A percentile compares a stretch with the other conserved stretches of the same genome.
These are phyloP conservation scores for Melaleuca quinquenervia DNA, from an alignment of 345 rosid genomes.

Conservation along the genomic window DNA sequence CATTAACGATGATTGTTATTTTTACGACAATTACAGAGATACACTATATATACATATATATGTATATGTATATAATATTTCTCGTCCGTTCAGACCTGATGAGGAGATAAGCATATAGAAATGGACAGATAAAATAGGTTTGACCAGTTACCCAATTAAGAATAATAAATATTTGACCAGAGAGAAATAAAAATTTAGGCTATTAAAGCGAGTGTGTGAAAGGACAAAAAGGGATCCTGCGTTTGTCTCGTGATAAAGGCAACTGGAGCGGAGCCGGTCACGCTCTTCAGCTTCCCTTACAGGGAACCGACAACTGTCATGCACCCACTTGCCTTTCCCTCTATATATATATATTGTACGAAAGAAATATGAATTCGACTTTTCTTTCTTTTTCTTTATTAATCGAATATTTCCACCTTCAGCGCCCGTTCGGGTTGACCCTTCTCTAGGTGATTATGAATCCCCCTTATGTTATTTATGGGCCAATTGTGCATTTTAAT, in stretches of 20 bases:
- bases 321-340: neutral
- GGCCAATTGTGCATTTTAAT: neutral
- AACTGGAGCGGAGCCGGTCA: slow-evolving; percentile 2
- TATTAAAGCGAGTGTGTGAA: neutral
- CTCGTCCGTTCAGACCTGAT: neutral
- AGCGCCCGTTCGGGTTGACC: neutral
- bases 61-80: neutral
- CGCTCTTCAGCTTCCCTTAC: neutral
- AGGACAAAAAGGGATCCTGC: neutral
- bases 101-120: neutral
- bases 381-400: neutral
- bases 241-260: slow-evolving; percentile 15
- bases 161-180: slow-evolving; percentile 12
- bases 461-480: neutral
- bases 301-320: slow-evolving; percentile 10
- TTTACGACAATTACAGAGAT: neutral
- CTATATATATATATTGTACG: neutral
- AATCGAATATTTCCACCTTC: neutral
- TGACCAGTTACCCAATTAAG: slow-evolving; percentile 10
- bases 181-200: neutral
- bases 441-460: neutral
- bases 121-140: slow-evolving; percentile 7
- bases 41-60: neutral
- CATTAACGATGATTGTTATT: neutral
- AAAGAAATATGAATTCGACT: neutral